These are phyloP conservation scores for Hevea brasiliensis DNA, from an alignment of 345 rosid species.

Conservation along the genomic window DNA sequence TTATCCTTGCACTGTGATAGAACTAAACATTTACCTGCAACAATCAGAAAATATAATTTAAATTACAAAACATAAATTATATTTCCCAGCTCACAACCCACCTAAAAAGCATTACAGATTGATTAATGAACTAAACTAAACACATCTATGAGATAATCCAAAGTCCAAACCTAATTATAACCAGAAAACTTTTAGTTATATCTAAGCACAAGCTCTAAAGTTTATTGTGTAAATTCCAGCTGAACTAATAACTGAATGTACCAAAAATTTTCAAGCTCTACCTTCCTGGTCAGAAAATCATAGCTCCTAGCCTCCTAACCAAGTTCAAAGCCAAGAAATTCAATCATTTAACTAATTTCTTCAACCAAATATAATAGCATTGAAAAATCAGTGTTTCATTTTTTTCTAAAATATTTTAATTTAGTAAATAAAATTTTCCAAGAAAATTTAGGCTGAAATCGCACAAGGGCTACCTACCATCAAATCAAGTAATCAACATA, in stretches of 20 bases:
- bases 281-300: background rate
- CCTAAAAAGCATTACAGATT: background rate
- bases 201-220: background rate
- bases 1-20: slow-evolving; percentile 18
- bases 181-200: background rate
- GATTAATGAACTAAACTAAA: background rate
- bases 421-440: background rate
- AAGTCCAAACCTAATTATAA: background rate
- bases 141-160: background rate
- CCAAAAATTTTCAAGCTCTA: background rate
- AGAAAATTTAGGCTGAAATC: background rate
- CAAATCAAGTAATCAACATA: background rate
- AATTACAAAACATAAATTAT: background rate
- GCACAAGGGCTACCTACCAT: background rate
- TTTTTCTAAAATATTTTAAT: background rate
- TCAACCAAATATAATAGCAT: background rate
- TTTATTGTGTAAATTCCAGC: background rate
- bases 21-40: slow-evolving; percentile 36
- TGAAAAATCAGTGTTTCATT: background rate
- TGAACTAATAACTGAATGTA: background rate
- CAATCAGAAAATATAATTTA: background rate
- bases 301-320: background rate
- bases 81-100: background rate
- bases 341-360: background rate
- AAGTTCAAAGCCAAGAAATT: slow-evolving; percentile 1